Evolutionary conservation across 2,329 filamentous ascomycete species (phyloP).

Genomic region (Neocucurbitaria cava): DNA sequence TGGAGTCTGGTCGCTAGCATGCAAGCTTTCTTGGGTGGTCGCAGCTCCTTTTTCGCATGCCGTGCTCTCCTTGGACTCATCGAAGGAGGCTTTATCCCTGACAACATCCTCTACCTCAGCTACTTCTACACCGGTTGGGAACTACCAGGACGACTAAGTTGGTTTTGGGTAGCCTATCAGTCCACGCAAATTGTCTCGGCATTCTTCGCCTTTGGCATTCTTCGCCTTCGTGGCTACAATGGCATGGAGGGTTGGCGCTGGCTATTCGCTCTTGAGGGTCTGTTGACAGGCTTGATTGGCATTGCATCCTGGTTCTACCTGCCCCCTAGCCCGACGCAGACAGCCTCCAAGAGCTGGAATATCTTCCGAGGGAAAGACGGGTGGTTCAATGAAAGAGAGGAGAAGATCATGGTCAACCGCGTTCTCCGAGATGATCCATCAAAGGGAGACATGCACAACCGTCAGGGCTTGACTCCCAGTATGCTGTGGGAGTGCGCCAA

Average conservation of each 20-base stretch:
- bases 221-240: constrained; percentile 57
- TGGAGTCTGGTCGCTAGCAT: constrained; percentile 63
- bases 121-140: constrained; percentile 80
- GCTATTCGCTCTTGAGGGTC: constrained; percentile 57
- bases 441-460: constrained; percentile 69
- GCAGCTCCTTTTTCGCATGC: constrained; percentile 52
- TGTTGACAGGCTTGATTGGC: constrained; percentile 47
- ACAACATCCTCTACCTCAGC: constrained; percentile 71
- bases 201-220: constrained; percentile 63
- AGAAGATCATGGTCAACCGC: constrained; percentile 72
- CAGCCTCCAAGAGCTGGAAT: constrained; percentile 56
- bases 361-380: constrained; percentile 66
- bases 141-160: constrained; percentile 70
- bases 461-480: constrained; percentile 58
- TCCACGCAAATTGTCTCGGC: constrained; percentile 63
- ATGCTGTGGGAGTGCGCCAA: constrained; percentile 59
- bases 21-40: constrained; percentile 71
- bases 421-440: constrained; percentile 63
- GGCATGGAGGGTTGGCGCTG: constrained; percentile 64
- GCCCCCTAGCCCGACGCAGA: constrained; percentile 66
- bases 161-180: constrained; percentile 74
- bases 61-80: constrained; percentile 55
- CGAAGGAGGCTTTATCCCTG: constrained; percentile 65
- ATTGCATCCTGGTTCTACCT: constrained; percentile 49
- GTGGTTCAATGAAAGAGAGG: constrained; percentile 72